Percentiles rank a stretch among this genome's conserved stretches.
These are phyloP conservation scores for Noccaea caerulescens DNA, from an alignment of 345 rosid genomes.

Conservation along the genomic window DNA sequence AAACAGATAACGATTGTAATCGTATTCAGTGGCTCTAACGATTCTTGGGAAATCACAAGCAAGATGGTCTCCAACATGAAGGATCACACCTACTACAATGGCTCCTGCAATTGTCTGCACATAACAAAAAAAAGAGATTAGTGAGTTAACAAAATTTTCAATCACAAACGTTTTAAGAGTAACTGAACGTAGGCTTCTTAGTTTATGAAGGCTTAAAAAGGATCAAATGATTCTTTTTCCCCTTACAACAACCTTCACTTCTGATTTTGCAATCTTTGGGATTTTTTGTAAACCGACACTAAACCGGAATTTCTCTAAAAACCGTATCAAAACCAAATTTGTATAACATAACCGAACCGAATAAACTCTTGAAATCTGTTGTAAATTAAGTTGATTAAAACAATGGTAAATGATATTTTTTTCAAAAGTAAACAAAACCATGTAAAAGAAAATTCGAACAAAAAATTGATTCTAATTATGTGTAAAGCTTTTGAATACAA, in stretches of 20 bases:
- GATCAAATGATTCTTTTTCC: neutral
- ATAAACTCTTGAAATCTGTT: neutral
- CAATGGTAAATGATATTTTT: too few relatives aligned
- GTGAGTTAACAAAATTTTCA: neutral
- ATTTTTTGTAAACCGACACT: too few relatives aligned
- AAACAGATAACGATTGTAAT: conserved; percentile 43
- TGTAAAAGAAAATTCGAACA: too few relatives aligned
- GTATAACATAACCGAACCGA: neutral
- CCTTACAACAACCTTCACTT: conserved; percentile 1
- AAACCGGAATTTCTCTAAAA: too few relatives aligned
- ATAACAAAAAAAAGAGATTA: neutral
- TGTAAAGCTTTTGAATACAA: too few relatives aligned
- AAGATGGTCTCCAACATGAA: conserved; percentile 89
- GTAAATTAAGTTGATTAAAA: too few relatives aligned
- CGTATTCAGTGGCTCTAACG: conserved; percentile 30
- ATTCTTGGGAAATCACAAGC: conserved; percentile 96
- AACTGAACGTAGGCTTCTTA: neutral
- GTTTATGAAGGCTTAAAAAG: neutral
- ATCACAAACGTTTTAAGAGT: neutral
- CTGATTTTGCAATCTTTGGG: neutral
- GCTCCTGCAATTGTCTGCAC: conserved; percentile 93
- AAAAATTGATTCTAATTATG: too few relatives aligned
- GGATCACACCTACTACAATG: conserved; percentile 81
- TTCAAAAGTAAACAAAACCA: too few relatives aligned
- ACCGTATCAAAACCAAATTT: neutral